Conservation (phyloP, 768 basidiomycete genomes). For the Kwoniella sp. region DNA sequence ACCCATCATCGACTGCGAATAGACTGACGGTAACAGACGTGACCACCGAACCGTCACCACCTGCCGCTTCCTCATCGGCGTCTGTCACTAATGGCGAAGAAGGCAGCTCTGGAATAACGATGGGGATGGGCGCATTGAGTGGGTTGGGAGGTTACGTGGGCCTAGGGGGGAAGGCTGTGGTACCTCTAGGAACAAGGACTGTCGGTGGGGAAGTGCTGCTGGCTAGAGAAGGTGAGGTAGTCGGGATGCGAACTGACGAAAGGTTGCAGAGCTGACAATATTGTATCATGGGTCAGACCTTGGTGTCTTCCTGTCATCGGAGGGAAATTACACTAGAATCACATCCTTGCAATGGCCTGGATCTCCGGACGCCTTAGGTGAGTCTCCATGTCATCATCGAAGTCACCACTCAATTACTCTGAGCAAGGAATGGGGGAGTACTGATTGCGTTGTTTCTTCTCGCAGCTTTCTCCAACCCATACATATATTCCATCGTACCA, state of each 20-base stretch:
- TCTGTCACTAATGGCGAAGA: not conserved
- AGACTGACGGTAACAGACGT: slow-evolving; percentile 40
- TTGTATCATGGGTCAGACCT: slow-evolving; percentile 23
- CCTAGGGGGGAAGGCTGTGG: slow-evolving; percentile 41
- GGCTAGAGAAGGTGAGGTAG: slow-evolving; percentile 45
- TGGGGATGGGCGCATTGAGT: slow-evolving; percentile 44
- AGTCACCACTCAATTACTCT: not conserved
- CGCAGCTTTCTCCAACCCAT: slow-evolving; percentile 46
- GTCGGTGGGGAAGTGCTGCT: slow-evolving; percentile 47
- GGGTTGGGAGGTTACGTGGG: slow-evolving; percentile 56
- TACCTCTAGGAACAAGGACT: slow-evolving; percentile 42
- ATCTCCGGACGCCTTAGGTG: slow-evolving; percentile 51
- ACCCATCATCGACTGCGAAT: slow-evolving; percentile 31
- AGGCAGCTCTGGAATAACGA: slow-evolving; percentile 20
- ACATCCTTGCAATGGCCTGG: slow-evolving; percentile 46
- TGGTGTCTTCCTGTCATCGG: slow-evolving; percentile 46
- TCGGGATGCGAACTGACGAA: not conserved
- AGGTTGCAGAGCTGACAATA: not conserved
- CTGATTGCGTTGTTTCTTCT: no score
- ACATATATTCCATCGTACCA: slow-evolving; percentile 47
- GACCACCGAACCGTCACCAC: slow-evolving; percentile 32
- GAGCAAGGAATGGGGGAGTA: no score
- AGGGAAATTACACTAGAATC: slow-evolving; percentile 44
- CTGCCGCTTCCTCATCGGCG: slow-evolving; percentile 3
- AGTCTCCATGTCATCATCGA: slow-evolving; percentile 12